Conservation (phyloP, 2,329 filamentous ascomycete genomes). For the Neophaeococcomyces mojaviensis region DNA sequence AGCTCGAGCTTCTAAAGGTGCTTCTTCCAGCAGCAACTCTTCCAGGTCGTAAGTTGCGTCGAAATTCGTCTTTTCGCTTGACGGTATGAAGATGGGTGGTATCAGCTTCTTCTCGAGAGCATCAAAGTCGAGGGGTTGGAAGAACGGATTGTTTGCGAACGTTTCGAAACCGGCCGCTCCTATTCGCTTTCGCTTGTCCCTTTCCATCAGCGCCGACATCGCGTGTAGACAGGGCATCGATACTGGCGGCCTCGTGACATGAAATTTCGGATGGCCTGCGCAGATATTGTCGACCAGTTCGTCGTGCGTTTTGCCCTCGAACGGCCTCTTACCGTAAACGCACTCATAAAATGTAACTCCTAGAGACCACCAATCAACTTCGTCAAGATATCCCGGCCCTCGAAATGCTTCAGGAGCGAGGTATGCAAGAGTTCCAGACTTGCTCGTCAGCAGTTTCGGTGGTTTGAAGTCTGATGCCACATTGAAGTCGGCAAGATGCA, state of each 20-base stretch:
- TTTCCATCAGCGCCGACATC: conserved; percentile 74
- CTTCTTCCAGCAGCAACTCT: conserved; percentile 86
- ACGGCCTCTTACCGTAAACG: conserved; percentile 98
- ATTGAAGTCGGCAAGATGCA: conserved; percentile 97
- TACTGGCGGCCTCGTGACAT: conserved; percentile 86
- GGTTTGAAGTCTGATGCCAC: conserved; percentile 89
- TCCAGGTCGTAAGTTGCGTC: conserved; percentile 97
- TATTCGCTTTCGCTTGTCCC: conserved; percentile 71
- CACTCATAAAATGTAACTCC: conserved; percentile 99
- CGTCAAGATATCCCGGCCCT: conserved; percentile 78
- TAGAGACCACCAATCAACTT: conserved; percentile 97
- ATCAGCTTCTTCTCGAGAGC: conserved; percentile 79
- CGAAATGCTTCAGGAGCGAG: conserved; percentile 91
- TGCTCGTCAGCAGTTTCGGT: conserved; percentile 78
- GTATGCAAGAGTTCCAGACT: conserved; percentile 92
- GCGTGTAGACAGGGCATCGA: conserved; percentile 82
- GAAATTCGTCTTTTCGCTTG: conserved; percentile 97
- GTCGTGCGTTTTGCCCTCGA: conserved; percentile 81
- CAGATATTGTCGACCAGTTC: conserved; percentile 72
- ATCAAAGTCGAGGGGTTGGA: conserved; percentile 75
- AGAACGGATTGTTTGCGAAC: conserved; percentile 85
- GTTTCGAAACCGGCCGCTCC: conserved; percentile 75
- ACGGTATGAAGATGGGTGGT: conserved; percentile 84
- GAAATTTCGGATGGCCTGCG: conserved; percentile 75
- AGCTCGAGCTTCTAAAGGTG: conserved; percentile 84